phyloP scores from a whole-genome alignment of 192 early-diverging fungal genomes.

The Pilobolus umbonatus region DNA sequence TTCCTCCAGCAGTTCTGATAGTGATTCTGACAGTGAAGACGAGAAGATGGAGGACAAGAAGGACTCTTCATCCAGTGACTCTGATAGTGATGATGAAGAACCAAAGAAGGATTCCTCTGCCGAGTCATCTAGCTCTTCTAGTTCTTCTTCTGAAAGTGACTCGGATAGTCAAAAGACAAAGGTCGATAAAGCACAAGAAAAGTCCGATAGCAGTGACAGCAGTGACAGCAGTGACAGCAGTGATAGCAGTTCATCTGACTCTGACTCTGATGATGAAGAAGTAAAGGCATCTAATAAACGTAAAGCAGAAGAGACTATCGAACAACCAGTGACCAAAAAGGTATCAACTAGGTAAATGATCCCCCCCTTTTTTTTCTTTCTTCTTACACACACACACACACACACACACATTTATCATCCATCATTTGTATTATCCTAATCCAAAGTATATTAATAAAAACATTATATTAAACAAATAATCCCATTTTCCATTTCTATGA shows the following conservation, averaged over 20 bases:
- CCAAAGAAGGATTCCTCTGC: too few relatives aligned
- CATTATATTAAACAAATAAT: not conserved
- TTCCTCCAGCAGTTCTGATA: conserved; percentile 23
- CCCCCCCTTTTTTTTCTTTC: not conserved
- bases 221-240: conserved; percentile 18
- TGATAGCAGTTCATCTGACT: conserved; percentile 13
- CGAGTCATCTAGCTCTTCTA: not conserved
- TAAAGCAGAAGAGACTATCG: conserved; percentile 33
- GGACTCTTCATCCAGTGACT: not conserved
- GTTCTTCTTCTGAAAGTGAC: conserved; percentile 1
- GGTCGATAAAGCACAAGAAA: too few relatives aligned
- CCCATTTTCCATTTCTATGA: too few relatives aligned
- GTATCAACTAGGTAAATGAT: conserved; percentile 13
- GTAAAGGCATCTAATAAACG: conserved; percentile 37
- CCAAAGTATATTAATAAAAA: not conserved
- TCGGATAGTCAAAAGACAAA: too few relatives aligned
- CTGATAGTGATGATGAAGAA: not conserved
- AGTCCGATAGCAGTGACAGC: not conserved
- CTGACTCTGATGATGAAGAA: conserved; percentile 12
- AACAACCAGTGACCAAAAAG: conserved; percentile 8
- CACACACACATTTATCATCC: conserved; percentile 1
- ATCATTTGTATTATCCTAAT: not conserved
- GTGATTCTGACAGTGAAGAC: not conserved
- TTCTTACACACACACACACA: not conserved
- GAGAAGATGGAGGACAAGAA: conserved; percentile 3